Percentiles rank a stretch among this genome's conserved stretches.
Conservation (phyloP, 1,284 basidiomycete species). For the Inonotus hispidus region DNA sequence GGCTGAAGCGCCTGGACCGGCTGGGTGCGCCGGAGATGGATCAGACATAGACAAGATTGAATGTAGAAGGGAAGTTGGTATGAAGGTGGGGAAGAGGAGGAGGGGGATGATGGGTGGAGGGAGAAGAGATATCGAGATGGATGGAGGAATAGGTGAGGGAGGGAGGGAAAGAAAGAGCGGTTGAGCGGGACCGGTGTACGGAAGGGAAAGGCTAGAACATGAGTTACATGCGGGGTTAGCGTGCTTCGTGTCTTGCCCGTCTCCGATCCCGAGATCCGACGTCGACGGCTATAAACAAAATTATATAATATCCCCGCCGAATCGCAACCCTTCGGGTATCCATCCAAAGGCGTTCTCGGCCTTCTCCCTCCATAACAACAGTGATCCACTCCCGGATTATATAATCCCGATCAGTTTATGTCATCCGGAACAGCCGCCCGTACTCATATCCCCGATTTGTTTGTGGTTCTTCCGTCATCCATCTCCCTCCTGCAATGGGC, state of each 20-base stretch:
- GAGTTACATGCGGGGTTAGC: not conserved
- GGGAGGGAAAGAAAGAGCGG: not conserved
- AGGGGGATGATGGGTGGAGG: not conserved
- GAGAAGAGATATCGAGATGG: conserved; percentile 1
- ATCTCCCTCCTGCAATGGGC: not conserved
- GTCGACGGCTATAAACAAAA: not conserved
- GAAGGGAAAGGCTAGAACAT: not conserved
- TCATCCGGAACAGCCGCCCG: no score
- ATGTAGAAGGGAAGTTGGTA: no score
- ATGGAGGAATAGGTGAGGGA: not conserved
- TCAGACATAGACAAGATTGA: not conserved
- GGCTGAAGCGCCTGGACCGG: not conserved
- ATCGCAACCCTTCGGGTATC: not conserved
- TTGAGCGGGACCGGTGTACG: not conserved
- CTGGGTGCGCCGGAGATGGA: not conserved
- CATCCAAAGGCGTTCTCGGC: not conserved
- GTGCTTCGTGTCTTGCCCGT: not conserved
- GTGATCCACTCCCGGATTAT: not conserved
- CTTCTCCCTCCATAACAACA: not conserved
- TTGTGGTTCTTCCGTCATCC: not conserved
- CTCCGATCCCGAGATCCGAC: conserved; percentile 5
- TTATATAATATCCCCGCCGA: conserved; percentile 2
- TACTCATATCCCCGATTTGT: no score
- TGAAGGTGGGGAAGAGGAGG: not conserved
- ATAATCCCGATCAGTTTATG: conserved; percentile 1